Percentiles rank a stretch among this genome's conserved stretches.
phyloP scores from a whole-genome alignment of 129 eudicot genomes.

The Lactuca saligna region DNA sequence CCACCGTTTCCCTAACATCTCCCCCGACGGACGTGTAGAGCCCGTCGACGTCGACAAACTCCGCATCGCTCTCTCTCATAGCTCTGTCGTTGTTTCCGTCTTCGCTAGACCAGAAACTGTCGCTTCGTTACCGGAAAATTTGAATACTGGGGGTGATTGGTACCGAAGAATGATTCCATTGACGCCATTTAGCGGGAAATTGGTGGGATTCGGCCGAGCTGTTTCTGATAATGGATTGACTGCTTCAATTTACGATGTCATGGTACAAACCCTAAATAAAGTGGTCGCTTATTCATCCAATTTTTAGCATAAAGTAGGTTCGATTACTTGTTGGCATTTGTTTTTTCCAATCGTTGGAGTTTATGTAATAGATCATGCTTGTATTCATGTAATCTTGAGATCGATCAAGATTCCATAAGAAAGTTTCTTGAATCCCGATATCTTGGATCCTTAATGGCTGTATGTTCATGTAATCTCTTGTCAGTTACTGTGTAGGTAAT shows the following conservation, averaged over 20 bases:
- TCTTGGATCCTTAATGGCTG: not conserved
- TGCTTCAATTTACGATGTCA: constrained; percentile 83
- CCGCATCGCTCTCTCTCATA: constrained; percentile 49
- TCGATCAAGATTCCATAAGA: not conserved
- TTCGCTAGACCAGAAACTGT: constrained; percentile 40
- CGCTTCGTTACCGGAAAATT: constrained; percentile 2
- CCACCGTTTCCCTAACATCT: constrained; percentile 67
- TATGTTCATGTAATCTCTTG: constrained; percentile 22
- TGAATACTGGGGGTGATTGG: constrained; percentile 46
- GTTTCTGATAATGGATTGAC: constrained; percentile 72
- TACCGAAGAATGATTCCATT: constrained; percentile 53
- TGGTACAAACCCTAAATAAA: constrained; percentile 45
- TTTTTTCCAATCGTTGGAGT: not conserved
- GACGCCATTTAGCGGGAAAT: constrained; percentile 55
- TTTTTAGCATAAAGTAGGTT: not conserved
- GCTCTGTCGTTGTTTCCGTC: constrained; percentile 71
- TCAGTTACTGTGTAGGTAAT: constrained; percentile 62
- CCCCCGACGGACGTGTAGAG: constrained; percentile 43
- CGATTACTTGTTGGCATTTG: not conserved
- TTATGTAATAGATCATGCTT: not conserved
- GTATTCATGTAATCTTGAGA: not conserved
- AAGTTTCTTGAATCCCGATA: constrained; percentile 2
- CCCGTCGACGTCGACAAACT: constrained; percentile 57
- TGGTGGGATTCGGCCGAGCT: constrained; percentile 93
- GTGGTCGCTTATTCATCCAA: not conserved